Conservation (phyloP, 352 stramenopile genomes). For the Elongisporangium anandrum region DNA sequence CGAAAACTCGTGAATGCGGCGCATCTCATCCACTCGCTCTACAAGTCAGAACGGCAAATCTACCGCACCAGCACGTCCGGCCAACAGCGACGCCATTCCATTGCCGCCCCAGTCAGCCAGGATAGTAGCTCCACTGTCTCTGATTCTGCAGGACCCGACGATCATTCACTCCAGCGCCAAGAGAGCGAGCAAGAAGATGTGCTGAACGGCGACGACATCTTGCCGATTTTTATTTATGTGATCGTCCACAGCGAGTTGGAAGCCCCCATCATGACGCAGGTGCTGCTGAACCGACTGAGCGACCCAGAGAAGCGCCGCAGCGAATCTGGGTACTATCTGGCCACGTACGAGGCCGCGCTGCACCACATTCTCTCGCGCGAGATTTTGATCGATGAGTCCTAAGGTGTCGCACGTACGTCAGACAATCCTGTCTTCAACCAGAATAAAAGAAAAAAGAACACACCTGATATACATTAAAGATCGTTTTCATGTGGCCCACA, state of each 20-base stretch:
- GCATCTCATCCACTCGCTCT: slow-evolving; percentile 68
- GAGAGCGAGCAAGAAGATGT: slow-evolving; percentile 50
- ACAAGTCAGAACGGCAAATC: slow-evolving; percentile 57
- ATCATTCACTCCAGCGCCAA: slow-evolving; percentile 3
- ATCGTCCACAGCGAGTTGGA: slow-evolving; percentile 79
- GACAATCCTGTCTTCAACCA: neutral
- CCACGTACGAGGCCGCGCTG: slow-evolving; percentile 76
- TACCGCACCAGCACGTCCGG: slow-evolving; percentile 24
- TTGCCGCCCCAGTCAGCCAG: neutral
- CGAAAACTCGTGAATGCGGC: slow-evolving; percentile 69
- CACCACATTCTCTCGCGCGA: slow-evolving; percentile 77
- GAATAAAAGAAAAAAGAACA: slow-evolving; percentile 1
- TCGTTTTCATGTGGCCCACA: neutral
- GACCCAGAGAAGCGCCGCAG: slow-evolving; percentile 81
- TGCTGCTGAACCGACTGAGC: slow-evolving; percentile 78
- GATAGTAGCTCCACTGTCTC: neutral
- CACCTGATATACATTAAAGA: neutral
- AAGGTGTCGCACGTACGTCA: neutral
- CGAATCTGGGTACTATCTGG: slow-evolving; percentile 86
- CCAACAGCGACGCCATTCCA: slow-evolving; percentile 40
- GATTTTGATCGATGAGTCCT: slow-evolving; percentile 6
- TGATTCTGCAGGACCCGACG: neutral
- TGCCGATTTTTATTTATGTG: slow-evolving; percentile 89
- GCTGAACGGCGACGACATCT: slow-evolving; percentile 80
- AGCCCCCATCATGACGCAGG: slow-evolving; percentile 74